A percentile compares a stretch with the other conserved stretches of the same genome.
Evolutionary conservation across 2,329 filamentous ascomycete genomes (phyloP).

Genomic region (Aureobasidium mangrovei): DNA sequence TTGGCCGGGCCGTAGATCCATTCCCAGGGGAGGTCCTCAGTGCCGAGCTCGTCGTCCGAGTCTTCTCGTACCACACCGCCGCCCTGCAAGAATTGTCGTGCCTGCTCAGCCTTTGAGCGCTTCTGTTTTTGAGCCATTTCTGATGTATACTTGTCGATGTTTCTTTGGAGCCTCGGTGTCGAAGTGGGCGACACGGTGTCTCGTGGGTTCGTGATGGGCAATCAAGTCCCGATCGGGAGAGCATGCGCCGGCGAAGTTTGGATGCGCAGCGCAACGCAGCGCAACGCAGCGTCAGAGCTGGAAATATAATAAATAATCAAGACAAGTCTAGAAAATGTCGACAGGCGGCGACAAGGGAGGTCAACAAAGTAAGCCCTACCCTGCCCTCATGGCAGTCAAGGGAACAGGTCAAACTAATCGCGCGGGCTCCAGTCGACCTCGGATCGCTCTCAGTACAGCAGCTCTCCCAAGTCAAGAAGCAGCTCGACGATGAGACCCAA

Average conservation of each 20-base stretch:
- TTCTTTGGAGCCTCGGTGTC: background rate
- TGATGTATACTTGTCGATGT: background rate
- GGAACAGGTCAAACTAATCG: background rate
- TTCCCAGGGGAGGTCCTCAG: constrained; percentile 43
- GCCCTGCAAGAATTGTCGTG: constrained; percentile 44
- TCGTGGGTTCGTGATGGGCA: constrained; percentile 8
- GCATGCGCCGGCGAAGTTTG: background rate
- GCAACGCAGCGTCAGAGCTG: constrained; percentile 1
- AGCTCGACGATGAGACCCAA: constrained; percentile 91
- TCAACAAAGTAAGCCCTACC: constrained; percentile 1
- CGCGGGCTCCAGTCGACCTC: constrained; percentile 50
- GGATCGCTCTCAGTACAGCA: constrained; percentile 73
- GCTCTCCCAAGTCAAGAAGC: constrained; percentile 85
- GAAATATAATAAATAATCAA: background rate
- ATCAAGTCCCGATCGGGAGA: constrained; percentile 3
- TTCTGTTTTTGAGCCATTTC: constrained; percentile 22
- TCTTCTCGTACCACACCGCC: constrained; percentile 64
- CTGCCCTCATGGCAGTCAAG: background rate
- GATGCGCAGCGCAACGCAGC: too few relatives aligned
- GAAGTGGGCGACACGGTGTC: background rate
- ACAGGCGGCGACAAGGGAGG: background rate
- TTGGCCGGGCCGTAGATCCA: constrained; percentile 46
- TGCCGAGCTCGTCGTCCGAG: constrained; percentile 73
- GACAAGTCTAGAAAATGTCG: background rate
- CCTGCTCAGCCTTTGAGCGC: constrained; percentile 36